Conservation (phyloP, 139 green algal species). For the Tetradesmus obliquus region DNA sequence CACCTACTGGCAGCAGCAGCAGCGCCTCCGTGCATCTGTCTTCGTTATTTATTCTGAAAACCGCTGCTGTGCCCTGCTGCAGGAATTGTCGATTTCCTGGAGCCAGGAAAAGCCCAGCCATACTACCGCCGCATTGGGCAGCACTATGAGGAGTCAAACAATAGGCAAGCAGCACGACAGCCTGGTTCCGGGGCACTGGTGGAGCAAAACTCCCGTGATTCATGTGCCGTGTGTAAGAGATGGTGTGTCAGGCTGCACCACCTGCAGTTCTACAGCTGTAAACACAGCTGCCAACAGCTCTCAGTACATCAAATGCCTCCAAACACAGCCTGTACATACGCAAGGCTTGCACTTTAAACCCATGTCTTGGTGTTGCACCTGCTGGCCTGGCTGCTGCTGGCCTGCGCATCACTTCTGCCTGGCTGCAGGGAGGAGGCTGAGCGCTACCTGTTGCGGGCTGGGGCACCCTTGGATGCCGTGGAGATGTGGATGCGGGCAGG, state of each 20-base stretch:
- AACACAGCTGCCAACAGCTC: background rate
- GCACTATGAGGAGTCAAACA: conserved; percentile 60
- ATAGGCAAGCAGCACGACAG: conserved; percentile 20
- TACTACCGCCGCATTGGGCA: conserved; percentile 77
- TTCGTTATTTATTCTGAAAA: no score
- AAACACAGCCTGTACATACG: no score
- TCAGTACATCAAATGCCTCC: no score
- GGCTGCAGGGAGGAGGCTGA: conserved; percentile 73
- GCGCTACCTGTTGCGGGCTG: conserved; percentile 79
- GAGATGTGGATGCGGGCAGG: conserved; percentile 80
- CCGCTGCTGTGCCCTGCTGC: background rate
- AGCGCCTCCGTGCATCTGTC: background rate
- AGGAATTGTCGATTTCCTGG: conserved; percentile 76
- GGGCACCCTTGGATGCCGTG: conserved; percentile 67
- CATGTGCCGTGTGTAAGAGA: background rate
- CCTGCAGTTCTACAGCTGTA: background rate
- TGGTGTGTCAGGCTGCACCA: background rate
- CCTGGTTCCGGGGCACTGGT: no score
- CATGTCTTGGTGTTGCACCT: background rate
- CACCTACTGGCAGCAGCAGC: background rate
- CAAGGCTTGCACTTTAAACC: no score
- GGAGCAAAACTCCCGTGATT: no score
- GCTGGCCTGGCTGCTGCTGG: background rate
- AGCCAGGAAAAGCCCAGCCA: conserved; percentile 60
- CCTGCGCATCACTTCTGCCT: background rate